phyloP scores from a whole-genome alignment of 768 basidiomycete species.

The Leccinum fibrillosum region DNA sequence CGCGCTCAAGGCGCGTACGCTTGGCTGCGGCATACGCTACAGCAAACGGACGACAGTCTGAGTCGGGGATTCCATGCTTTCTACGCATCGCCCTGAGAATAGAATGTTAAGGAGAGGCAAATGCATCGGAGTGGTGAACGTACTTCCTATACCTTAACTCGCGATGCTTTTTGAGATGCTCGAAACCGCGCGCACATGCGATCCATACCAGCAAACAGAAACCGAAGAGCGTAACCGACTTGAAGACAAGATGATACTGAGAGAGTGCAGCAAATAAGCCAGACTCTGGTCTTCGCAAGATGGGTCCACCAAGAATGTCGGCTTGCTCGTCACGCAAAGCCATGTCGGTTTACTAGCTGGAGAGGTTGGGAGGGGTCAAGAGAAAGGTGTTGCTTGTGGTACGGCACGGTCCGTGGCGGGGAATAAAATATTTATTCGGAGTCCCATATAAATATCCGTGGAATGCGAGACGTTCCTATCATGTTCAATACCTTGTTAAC shows the following conservation, averaged over 20 bases:
- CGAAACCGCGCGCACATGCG: slow-evolving; percentile 37
- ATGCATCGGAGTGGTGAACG: slow-evolving; percentile 21
- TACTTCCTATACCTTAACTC: slow-evolving; percentile 68
- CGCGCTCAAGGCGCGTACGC: slow-evolving; percentile 50
- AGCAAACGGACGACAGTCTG: slow-evolving; percentile 79
- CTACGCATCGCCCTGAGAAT: slow-evolving; percentile 61
- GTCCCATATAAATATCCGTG: not conserved
- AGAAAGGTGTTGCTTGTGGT: slow-evolving; percentile 10
- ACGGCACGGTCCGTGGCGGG: slow-evolving; percentile 22
- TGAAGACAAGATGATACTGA: slow-evolving; percentile 35
- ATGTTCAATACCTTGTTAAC: not conserved
- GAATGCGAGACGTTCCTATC: not conserved
- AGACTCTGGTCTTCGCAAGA: slow-evolving; percentile 35
- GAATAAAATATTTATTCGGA: slow-evolving; percentile 23
- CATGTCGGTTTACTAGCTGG: slow-evolving; percentile 38
- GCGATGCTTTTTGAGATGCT: slow-evolving; percentile 51
- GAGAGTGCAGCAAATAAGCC: slow-evolving; percentile 32
- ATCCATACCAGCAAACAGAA: slow-evolving; percentile 35
- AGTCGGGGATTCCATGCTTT: slow-evolving; percentile 80
- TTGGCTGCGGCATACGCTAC: slow-evolving; percentile 79
- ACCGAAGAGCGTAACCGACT: slow-evolving; percentile 35
- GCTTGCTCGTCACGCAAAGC: slow-evolving; percentile 52
- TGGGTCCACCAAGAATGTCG: slow-evolving; percentile 68
- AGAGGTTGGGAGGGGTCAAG: slow-evolving; percentile 24
- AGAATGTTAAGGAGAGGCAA: slow-evolving; percentile 13